Evolutionary conservation across 2,329 filamentous ascomycete species (phyloP), one percentile per base, ranked within the genome.

Genomic region (Epichloe coenophiala): DNA sequence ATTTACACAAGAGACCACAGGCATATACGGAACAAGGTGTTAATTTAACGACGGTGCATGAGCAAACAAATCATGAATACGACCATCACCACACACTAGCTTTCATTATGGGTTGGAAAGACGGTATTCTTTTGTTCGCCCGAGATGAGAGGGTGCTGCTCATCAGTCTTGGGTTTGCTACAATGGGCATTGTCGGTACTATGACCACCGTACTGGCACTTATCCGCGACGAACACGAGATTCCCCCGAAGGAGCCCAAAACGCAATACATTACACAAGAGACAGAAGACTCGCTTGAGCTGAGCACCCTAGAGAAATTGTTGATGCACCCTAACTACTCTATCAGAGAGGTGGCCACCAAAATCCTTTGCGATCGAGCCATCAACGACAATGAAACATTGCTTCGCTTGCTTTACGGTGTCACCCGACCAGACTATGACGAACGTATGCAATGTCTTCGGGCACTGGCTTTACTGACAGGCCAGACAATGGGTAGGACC

Each of bases 201-300:
- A 78, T 87, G 64, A 73, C 75, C 55, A 64, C 72, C 38, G 71
- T 78, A 50, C 77, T 90, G 43, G 69, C 71, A 51, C 68, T 75
- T 50, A 78, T 83, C 57, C 76, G 81, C 56, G 72, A 80, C 58
- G 73, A 82, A 49, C 83, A 83, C 55, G 76, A 82, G 64, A 78
- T 93, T 60, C 80, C 79, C 53, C 76, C 79, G 37, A 62, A 71
- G 38, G 77, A 81, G 53, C 80, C 80, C 37, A 83, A 84, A 62
- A 78, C 84, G 47, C 78, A 83, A 57, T 86, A 86, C 62, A 85
- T 88, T 56, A 85, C 81, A 13, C 82, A 88, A 63, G 80, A 84
- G 23, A 86, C 83, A 2, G 84, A 89, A 60, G 84, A 88, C 60
- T 77, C 83, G 2, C 71, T 89, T 41, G 77, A 81, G 52, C 61